phyloP scores from a whole-genome alignment of 306 rosid species.

The Cercis canadensis region DNA sequence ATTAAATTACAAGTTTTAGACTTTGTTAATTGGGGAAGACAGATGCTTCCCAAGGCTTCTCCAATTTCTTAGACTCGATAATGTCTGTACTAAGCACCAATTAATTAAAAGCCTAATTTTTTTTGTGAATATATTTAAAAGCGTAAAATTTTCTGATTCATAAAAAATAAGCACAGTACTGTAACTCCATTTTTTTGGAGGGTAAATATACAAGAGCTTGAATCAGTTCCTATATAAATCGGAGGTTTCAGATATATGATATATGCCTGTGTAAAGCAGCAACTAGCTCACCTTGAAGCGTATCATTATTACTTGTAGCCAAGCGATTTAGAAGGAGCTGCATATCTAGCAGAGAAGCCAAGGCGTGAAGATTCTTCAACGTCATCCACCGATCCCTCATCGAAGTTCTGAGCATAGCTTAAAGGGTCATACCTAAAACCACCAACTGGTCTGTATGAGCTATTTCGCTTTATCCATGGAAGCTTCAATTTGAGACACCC shows the following conservation, averaged over 20 bases:
- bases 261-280: neutral
- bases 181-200: too few species aligned
- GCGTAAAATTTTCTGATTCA: too few species aligned
- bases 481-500: slow-evolving; percentile 66
- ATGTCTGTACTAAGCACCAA: too few species aligned
- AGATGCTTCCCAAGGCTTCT: too few species aligned
- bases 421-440: slow-evolving; percentile 67
- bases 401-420: slow-evolving; percentile 84
- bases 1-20: too few species aligned
- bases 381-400: slow-evolving; percentile 58
- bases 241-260: neutral
- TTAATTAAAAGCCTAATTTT: too few species aligned
- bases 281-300: slow-evolving; percentile 10
- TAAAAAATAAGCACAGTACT: too few species aligned
- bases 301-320: slow-evolving; percentile 38
- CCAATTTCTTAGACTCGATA: too few species aligned
- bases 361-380: slow-evolving; percentile 44
- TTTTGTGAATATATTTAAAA: too few species aligned
- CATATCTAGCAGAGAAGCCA: slow-evolving; percentile 73
- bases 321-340: slow-evolving; percentile 51
- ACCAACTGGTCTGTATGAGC: slow-evolving; percentile 40
- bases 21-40: too few species aligned
- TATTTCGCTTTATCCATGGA: slow-evolving; percentile 47
- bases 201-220: too few species aligned
- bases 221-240: neutral